Evolutionary conservation across 2,329 filamentous ascomycete species (phyloP).

Genomic region (Talaromyces sp.): DNA sequence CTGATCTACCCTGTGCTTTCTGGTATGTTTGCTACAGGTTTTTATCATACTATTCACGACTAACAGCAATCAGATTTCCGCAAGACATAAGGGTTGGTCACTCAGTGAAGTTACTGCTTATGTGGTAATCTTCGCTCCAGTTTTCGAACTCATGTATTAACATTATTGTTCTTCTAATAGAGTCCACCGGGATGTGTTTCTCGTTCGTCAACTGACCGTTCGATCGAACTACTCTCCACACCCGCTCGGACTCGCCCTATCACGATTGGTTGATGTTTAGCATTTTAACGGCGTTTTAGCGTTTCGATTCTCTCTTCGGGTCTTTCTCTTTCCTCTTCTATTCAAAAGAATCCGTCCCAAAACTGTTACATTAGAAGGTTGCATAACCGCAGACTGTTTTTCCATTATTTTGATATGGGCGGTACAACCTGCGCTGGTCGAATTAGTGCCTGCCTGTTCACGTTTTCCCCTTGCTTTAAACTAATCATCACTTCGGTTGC

Average conservation of each 20-base stretch:
- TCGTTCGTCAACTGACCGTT: conserved; percentile 20
- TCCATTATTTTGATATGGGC: conserved; percentile 25
- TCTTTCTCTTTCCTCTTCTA: conserved; percentile 21
- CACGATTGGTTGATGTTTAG: conserved; percentile 39
- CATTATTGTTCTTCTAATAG: conserved; percentile 23
- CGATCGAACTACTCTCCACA: conserved; percentile 9
- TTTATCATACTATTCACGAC: not conserved
- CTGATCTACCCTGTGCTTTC: conserved; percentile 95
- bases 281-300: conserved; percentile 47
- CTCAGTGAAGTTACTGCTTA: conserved; percentile 18
- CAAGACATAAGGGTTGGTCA: conserved; percentile 47
- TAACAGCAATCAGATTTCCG: conserved; percentile 54
- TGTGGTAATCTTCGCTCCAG: conserved; percentile 20
- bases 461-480: conserved; percentile 19
- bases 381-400: conserved; percentile 32
- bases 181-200: conserved; percentile 15
- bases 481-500: conserved; percentile 15
- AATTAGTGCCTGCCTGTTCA: conserved; percentile 38
- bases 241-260: conserved; percentile 22
- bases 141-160: conserved; percentile 28
- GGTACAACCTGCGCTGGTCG: conserved; percentile 42
- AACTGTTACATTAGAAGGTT: conserved; percentile 40
- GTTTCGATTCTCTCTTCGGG: conserved; percentile 30
- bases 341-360: conserved; percentile 20
- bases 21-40: conserved; percentile 52